Conservation (phyloP, 2,329 filamentous ascomycete genomes). For the Cyphellophora attinorum region DNA sequence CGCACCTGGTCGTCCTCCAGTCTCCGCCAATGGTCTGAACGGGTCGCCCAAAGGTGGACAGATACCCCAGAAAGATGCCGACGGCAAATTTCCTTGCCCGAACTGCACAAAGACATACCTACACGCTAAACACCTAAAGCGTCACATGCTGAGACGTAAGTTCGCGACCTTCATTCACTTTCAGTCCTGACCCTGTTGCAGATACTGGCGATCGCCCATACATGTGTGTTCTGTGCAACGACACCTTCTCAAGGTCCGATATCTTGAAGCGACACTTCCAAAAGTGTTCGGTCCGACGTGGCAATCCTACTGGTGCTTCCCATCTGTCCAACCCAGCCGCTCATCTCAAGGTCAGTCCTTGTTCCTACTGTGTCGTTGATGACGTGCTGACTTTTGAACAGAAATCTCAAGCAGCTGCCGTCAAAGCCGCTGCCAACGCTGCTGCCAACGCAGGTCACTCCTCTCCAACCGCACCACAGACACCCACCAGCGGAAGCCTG, state of each 20-base stretch:
- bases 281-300: constrained; percentile 93
- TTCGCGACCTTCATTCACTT: constrained; percentile 22
- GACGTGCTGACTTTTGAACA: no score
- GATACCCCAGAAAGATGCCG: constrained; percentile 88
- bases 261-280: constrained; percentile 98
- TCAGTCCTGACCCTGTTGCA: constrained; percentile 35
- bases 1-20: constrained; percentile 73
- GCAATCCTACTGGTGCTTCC: constrained; percentile 88
- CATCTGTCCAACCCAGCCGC: constrained; percentile 89
- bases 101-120: constrained; percentile 98
- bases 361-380: no score
- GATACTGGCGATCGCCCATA: constrained; percentile 97
- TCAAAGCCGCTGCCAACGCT: constrained; percentile 14
- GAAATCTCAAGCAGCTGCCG: constrained; percentile 45
- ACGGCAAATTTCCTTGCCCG: constrained; percentile 95
- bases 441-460: constrained; percentile 5
- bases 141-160: constrained; percentile 92
- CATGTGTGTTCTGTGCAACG: constrained; percentile 94
- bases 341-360: constrained; percentile 78
- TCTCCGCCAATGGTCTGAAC: constrained; percentile 53
- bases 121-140: constrained; percentile 94
- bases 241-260: constrained; percentile 95
- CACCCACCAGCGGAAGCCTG: constrained; percentile 13
- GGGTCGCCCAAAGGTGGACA: constrained; percentile 65
- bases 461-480: constrained; percentile 12